Evolutionary conservation across 495 filamentous ascomycete species (phyloP).

Genomic region (Lasiosphaeria hispida): DNA sequence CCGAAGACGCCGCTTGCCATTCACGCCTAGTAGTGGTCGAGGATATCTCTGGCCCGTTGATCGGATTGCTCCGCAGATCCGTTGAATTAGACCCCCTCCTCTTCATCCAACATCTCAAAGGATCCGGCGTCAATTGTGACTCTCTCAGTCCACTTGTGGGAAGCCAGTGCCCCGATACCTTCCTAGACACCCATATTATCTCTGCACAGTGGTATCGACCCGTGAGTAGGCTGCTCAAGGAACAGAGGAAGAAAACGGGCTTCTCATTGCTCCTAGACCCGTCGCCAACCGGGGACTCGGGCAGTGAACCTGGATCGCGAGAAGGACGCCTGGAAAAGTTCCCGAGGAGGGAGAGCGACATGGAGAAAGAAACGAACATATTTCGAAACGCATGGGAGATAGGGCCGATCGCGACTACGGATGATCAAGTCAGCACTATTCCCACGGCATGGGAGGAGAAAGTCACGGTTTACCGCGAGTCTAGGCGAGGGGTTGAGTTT

Average conservation of each 20-base stretch:
- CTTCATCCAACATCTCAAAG: conserved; percentile 5
- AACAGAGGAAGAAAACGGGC: not conserved
- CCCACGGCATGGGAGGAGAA: conserved; percentile 5
- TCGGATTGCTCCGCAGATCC: not conserved
- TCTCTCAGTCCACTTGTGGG: not conserved
- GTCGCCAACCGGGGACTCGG: not conserved
- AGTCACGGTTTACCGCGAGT: conserved; percentile 1
- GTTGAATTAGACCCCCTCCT: not conserved
- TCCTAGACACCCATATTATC: not conserved
- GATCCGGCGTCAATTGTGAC: not conserved
- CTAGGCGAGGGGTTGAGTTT: not conserved
- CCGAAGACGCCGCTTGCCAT: not conserved
- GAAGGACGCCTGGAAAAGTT: not conserved
- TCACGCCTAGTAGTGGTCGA: not conserved
- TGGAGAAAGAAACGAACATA: not conserved
- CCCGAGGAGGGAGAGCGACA: not conserved
- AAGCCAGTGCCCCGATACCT: not conserved
- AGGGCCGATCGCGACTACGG: not conserved
- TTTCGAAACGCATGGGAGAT: not conserved
- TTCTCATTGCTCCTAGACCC: not conserved
- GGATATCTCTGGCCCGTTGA: not conserved
- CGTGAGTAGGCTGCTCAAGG: not conserved
- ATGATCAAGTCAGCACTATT: not conserved
- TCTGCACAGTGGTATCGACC: conserved; percentile 5
- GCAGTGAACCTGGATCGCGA: not conserved